Base-by-base conservation (phyloP, 2,329 filamentous ascomycete species). In the Penicillium sp. region DNA sequence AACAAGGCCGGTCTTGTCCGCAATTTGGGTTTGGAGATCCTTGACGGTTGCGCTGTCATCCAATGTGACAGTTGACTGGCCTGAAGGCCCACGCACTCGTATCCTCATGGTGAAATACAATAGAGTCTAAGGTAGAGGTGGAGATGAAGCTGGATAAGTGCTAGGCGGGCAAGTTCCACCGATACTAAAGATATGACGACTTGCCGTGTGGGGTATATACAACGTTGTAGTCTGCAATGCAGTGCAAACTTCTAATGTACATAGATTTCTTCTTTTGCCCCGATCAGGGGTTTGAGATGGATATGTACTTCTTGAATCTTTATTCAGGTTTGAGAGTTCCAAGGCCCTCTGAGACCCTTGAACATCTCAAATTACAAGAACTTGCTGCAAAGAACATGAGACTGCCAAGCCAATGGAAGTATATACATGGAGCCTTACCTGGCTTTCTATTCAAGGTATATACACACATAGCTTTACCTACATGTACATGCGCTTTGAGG, bases 1-100 rank as follows among this genome's bases (percentile, higher is more conserved):
- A 7, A 78, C 66, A 14, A 93, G 78, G 4, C 82, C 82, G 1
- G 89, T 90, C 65, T 84, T 83, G 46, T 82, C 75, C 47, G 79
- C 79, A 64, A 79, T 77, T 44, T 74, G 65, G 45, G 56, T 57
- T 38, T 58, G 67, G 2, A 79, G 70, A 30, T 77, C 73, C n/a
- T 67, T 67, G 30, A 78, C 64, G 8, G 75, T 78, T 48, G 89
- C 87, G 57, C 82, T 76, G 51, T 91, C 86, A 34, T 84, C 78
- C 27, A 96, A 77, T 14, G 83, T 83, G 48, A 96, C 75, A 3
- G 84, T 87, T 32, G 86, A 86, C 43, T 86, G 84, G 59, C 91
- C 91, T 40, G 81, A 80, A 1, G 91, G 91, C 10, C 85, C 87
- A 56, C 90, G 86, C 45, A 93, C 84, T 57, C 90, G 84, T 55